phyloP scores from a whole-genome alignment of 495 filamentous ascomycete species.

The Penicillium parvum region DNA sequence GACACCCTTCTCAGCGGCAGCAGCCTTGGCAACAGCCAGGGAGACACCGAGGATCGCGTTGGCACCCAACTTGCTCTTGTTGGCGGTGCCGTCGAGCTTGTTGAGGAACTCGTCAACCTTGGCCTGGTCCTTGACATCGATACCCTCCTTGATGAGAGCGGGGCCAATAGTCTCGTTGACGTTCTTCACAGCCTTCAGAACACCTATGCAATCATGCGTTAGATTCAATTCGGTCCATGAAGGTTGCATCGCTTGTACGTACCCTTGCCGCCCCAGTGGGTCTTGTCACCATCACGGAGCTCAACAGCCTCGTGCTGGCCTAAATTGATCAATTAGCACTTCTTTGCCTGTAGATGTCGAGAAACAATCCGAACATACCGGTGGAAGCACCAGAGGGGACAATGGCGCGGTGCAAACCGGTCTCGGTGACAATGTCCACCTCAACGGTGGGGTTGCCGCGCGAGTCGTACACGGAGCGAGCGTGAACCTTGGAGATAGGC shows the following conservation, averaged over 20 bases:
- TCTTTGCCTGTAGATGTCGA: background rate
- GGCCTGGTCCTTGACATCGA: slow-evolving; percentile 97
- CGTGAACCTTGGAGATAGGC: slow-evolving; percentile 98
- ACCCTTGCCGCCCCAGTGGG: slow-evolving; percentile 94
- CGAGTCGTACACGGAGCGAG: slow-evolving; percentile 98
- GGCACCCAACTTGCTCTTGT: slow-evolving; percentile 97
- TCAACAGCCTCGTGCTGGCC: slow-evolving; percentile 98
- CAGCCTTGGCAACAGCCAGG: slow-evolving; percentile 95
- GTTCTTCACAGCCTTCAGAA: slow-evolving; percentile 91
- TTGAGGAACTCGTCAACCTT: slow-evolving; percentile 92
- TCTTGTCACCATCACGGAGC: slow-evolving; percentile 98
- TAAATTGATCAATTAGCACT: slow-evolving; percentile 26
- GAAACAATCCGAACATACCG: slow-evolving; percentile 51
- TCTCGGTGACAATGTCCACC: slow-evolving; percentile 95
- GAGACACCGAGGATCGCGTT: slow-evolving; percentile 98
- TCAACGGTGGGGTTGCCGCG: slow-evolving; percentile 96
- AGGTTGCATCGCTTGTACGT: slow-evolving; percentile 21
- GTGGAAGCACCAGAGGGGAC: slow-evolving; percentile 98
- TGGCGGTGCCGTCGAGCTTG: slow-evolving; percentile 90
- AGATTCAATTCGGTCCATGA: background rate
- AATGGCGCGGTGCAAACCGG: slow-evolving; percentile 96
- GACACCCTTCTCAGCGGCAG: slow-evolving; percentile 95
- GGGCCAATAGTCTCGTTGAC: slow-evolving; percentile 93
- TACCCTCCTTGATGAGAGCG: slow-evolving; percentile 82
- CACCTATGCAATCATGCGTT: too few species aligned